Conservation (phyloP, 495 filamentous ascomycete species). For the Xylaria intraflava region DNA sequence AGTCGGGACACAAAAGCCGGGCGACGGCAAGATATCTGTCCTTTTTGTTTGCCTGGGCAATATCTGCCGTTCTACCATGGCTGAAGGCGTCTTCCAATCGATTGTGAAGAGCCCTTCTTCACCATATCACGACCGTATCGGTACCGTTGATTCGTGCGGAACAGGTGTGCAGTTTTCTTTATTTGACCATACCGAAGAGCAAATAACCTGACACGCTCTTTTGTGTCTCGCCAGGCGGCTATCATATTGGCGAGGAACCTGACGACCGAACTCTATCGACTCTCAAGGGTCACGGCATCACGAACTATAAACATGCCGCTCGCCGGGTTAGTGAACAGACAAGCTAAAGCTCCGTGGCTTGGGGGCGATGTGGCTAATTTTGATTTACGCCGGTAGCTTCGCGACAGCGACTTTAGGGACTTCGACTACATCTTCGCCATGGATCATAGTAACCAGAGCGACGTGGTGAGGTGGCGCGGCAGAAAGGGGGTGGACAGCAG, state of each 20-base stretch:
- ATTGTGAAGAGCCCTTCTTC: constrained; percentile 49
- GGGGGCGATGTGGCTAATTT: constrained; percentile 4
- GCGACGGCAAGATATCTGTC: constrained; percentile 53
- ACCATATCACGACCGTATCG: constrained; percentile 52
- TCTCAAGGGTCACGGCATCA: constrained; percentile 65
- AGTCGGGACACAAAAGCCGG: not conserved
- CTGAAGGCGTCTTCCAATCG: constrained; percentile 82
- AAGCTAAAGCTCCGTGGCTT: not conserved
- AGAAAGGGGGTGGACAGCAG: constrained; percentile 46
- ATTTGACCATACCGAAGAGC: not conserved
- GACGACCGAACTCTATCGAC: constrained; percentile 83
- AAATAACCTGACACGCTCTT: not conserved
- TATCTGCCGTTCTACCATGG: constrained; percentile 93
- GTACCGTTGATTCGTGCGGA: constrained; percentile 77
- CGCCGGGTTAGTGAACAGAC: constrained; percentile 52
- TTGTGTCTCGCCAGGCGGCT: constrained; percentile 45
- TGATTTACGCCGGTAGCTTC: constrained; percentile 12
- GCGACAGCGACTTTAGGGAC: constrained; percentile 58
- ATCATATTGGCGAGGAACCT: constrained; percentile 65
- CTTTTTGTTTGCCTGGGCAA: constrained; percentile 97
- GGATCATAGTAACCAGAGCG: constrained; percentile 75
- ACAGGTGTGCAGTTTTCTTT: constrained; percentile 46
- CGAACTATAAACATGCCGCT: constrained; percentile 67
- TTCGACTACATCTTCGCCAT: constrained; percentile 96
- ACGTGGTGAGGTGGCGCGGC: constrained; percentile 55